A percentile compares a stretch with the other conserved stretches of the same genome.
Evolutionary conservation across 2,329 filamentous ascomycete species (phyloP).

Genomic region (Didymella pomorum): DNA sequence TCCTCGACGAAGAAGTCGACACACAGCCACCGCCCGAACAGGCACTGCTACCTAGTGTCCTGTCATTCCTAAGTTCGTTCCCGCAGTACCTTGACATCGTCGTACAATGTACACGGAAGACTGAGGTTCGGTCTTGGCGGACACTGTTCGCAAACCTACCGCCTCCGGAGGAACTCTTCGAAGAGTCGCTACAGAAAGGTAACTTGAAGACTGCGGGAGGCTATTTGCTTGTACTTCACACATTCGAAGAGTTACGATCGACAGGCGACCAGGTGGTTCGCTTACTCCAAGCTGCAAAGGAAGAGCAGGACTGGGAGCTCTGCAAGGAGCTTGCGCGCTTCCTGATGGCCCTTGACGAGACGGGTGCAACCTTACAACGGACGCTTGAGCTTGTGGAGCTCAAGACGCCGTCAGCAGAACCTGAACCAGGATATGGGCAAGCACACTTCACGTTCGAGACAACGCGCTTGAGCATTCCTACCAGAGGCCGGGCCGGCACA

Average conservation of each 20-base stretch:
- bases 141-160: conserved; percentile 92
- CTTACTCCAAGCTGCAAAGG: conserved; percentile 79
- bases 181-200: conserved; percentile 85
- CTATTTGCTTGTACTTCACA: conserved; percentile 94
- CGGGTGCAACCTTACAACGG: conserved; percentile 78
- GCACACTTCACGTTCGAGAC: conserved; percentile 46
- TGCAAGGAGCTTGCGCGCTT: conserved; percentile 97
- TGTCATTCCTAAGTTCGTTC: conserved; percentile 63
- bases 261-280: conserved; percentile 81
- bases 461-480: conserved; percentile 40
- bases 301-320: conserved; percentile 90
- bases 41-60: conserved; percentile 59
- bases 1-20: conserved; percentile 94
- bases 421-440: conserved; percentile 31
- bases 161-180: conserved; percentile 88
- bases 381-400: conserved; percentile 66
- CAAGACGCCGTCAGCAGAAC: conserved; percentile 40
- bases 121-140: conserved; percentile 92
- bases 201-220: conserved; percentile 94
- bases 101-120: conserved; percentile 96
- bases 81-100: conserved; percentile 92
- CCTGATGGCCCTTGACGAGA: conserved; percentile 88
- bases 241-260: conserved; percentile 67
- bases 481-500: conserved; percentile 27
- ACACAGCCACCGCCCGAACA: conserved; percentile 57